A percentile compares a stretch with the other conserved stretches of the same genome.
These are phyloP conservation scores for Colletotrichum chrysophilum DNA, from an alignment of 2,329 filamentous ascomycete genomes.

Conservation along the genomic window DNA sequence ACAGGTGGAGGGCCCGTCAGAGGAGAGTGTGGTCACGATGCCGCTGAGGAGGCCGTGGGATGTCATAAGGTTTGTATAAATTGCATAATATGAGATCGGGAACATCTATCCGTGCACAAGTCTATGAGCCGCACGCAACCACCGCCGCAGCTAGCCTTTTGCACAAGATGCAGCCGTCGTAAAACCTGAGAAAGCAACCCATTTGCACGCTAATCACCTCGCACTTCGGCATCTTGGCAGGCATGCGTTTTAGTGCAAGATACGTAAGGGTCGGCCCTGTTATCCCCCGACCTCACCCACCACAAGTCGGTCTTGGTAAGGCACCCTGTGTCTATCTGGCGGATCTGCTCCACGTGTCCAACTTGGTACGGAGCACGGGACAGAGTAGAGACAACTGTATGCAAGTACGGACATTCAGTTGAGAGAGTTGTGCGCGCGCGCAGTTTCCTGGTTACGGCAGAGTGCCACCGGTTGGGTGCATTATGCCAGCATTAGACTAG, in stretches of 20 bases:
- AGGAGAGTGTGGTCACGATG: not conserved
- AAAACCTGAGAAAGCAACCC: not conserved
- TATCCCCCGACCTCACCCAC: not conserved
- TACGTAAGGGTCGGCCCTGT: not conserved
- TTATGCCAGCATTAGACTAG: not conserved
- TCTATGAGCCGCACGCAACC: constrained; percentile 1
- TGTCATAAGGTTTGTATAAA: not conserved
- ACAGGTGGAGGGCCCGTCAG: not conserved
- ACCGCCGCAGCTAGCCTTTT: not conserved
- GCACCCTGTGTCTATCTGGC: not conserved
- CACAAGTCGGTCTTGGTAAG: not conserved
- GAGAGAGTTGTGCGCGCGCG: not conserved
- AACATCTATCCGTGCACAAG: not conserved
- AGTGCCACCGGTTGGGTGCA: not conserved
- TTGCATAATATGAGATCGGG: not conserved
- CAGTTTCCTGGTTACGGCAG: not conserved
- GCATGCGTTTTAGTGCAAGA: not conserved
- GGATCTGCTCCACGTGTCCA: not conserved
- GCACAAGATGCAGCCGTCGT: constrained; percentile 15
- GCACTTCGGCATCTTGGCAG: constrained; percentile 1
- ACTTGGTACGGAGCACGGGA: not conserved
- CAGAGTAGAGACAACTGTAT: not conserved
- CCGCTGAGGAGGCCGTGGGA: not conserved
- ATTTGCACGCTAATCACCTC: not conserved
- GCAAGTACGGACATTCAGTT: not conserved